These are phyloP conservation scores for Cardiosporidium cionae DNA, from an alignment of 169 alveolate genomes.

Conservation along the genomic window DNA sequence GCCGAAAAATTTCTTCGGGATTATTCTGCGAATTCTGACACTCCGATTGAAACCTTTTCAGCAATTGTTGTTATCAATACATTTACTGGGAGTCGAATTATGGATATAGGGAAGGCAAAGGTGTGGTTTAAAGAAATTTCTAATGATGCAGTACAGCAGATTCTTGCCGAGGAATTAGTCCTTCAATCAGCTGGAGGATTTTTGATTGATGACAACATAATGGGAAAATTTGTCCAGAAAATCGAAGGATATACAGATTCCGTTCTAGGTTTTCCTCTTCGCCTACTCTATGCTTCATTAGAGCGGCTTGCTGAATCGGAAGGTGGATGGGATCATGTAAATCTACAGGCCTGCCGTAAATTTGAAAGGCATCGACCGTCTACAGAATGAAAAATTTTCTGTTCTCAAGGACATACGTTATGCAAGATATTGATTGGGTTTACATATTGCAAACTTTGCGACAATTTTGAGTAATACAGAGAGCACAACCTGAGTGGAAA, in stretches of 20 bases:
- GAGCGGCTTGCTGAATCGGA: background rate
- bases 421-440: no score
- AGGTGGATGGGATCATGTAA: background rate
- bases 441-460: no score
- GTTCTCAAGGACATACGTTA: no score
- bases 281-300: background rate
- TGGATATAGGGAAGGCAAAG: background rate
- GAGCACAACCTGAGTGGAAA: no score
- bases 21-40: constrained; percentile 4
- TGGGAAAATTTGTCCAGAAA: background rate
- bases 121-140: constrained; percentile 11
- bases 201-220: constrained; percentile 3
- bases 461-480: no score
- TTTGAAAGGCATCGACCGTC: no score
- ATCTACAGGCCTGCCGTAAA: no score
- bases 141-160: background rate
- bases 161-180: background rate
- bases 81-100: background rate
- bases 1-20: constrained; percentile 1
- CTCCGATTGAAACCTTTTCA: background rate
- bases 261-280: constrained; percentile 1
- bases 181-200: constrained; percentile 12
- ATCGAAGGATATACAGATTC: background rate
- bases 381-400: no score
- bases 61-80: constrained; percentile 7